Base-by-base conservation (phyloP, 2,329 filamentous ascomycete species). In the Colletotrichum chlorophyti region DNA sequence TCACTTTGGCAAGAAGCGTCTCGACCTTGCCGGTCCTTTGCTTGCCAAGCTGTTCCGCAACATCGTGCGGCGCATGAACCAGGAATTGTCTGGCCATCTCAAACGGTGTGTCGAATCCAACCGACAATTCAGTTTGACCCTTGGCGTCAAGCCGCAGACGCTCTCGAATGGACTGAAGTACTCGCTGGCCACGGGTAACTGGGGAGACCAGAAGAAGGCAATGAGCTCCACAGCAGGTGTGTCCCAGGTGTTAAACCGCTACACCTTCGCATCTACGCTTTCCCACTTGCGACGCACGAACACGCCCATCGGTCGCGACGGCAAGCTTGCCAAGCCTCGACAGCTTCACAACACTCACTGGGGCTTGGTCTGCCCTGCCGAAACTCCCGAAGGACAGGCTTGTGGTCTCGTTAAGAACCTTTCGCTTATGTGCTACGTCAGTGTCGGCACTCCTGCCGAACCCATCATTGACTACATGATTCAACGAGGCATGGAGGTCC, bases 131-230 rank as follows among this genome's bases (percentile, higher is more conserved):
- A 95, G 95, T 64, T 79, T 98, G 37, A 91, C 91, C 12, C 85
- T 97, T 58, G 95, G 93, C 65, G 90, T 98, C 69, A 98, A 97
- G 79, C 88, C 90, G 19, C 90, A 88, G 62, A 97, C 95, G 17
- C 83, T 99, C 65, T 96, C 93, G 17, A 96, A 95, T 70, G 95
- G 94, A 46, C 78, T 99, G 65, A 97, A 97, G 72, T 99, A 99
- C 76, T 97, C 95, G 49, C 82, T 99, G 62, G 94, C 95, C 23
- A 99, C 95, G 12, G 95, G 95, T 65, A 99, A 99, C 76, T 99
- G 95, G 96, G 96, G 95, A 70, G 95, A 99, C 65, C 95, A 99
- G 79, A 99, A 98, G 84, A 99, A 98, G 80, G 93, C 95, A 17
- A 91, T 91, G 67, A 94, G 90, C 66, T 91, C 93, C 1, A 98